Base-by-base conservation (phyloP, 1,284 basidiomycete species). In the Ceratobasidium sp. region DNA sequence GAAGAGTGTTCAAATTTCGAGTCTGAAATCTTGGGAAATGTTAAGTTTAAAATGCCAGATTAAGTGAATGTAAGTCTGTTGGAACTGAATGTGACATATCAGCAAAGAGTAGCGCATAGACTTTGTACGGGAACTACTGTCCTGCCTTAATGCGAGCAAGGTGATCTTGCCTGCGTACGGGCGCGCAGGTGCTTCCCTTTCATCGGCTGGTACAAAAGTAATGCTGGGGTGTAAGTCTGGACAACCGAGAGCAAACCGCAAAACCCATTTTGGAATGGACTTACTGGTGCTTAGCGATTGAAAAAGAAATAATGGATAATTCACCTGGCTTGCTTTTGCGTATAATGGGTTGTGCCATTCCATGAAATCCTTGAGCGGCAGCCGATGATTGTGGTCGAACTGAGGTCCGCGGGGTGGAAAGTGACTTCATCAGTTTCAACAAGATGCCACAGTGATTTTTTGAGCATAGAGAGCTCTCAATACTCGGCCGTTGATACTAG, bases 261-360 rank as follows among this genome's bases (percentile, higher is more conserved):
- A 74, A 8, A 59, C 61, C 78, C 78, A 79, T 75, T 79, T 79
- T 34, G 66, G 67, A 15, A 77, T 29, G 15, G 67, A 13, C 78
- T 54, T 29, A 17, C 49, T 5, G 11, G 2, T 9, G 6, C 4
- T 65, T 22, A 52, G 61, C 44, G 19, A 9, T 29, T 13, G 6
- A 25, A 25, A 64, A 13, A 40, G 22, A 43, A 3, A 29, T 51
- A 22, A n/a, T n/a, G 25, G 3, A 2, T 7, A 7, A 29, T 4
- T 44, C 25, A 75, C 71, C 51, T 75, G 71, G 0, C 29, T 43
- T 17, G 71, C 49, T 52, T 64, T 77, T 5, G 51, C 51, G 5
- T 69, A 56, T 19, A 77, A 43, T 22, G 78, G 78, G 37, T 77
- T 77, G 29, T 76, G 75, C 78, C 78, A 79, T 25, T 77, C 57